Evolutionary conservation across 2,329 filamentous ascomycete species (phyloP), one percentile per base, ranked within the genome.

Genomic region (Zymoseptoria pseudotritici): DNA sequence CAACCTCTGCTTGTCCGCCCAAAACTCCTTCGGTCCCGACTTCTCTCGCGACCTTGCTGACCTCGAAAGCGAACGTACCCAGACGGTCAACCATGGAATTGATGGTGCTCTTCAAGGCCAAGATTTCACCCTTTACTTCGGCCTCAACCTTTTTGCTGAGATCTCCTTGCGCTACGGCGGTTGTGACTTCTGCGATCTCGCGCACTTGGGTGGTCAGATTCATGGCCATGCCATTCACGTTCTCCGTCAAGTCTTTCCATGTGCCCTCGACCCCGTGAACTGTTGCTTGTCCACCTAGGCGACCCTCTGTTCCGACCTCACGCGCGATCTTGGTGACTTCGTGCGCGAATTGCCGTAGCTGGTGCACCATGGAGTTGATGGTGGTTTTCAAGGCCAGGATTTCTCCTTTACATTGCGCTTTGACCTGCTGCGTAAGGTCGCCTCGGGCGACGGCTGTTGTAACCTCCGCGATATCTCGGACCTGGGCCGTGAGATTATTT

Each of bases 81-180:
- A 86, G 73, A 58, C 83, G 77, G 72, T 86, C 83, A 67, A 87
- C 84, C 84, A 87, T 87, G 70, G 82, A 82, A 69, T 87, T 87
- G 76, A 87, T 86, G 7, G 93, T 99, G 70, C 92, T 91, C 78
- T 99, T 99, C 63, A 99, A 66, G 2, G 75, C 77, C 59, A 81
- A 63, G 58, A 81, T 81, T 63, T 81, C 79, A 58, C 79, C 79
- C 68, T 80, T 75, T 21, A 81, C 79, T 61, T 81, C 78, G 42
- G 78, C 79, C 64, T 78, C 76, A 60, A 81, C 78, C 67, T 81
- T 81, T 61, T 79, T 77, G 67, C 77, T 80, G 22, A 81, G 71
- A 69, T 81, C 79, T 63, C 79, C 79, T 58, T 77, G 76, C 22
- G 79, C 79, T 51, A 81, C 79, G 52, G 79, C 79, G 13, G 79